These are phyloP conservation scores for Ramalina peruviana DNA, from an alignment of 495 filamentous ascomycete genomes.

Conservation along the genomic window DNA sequence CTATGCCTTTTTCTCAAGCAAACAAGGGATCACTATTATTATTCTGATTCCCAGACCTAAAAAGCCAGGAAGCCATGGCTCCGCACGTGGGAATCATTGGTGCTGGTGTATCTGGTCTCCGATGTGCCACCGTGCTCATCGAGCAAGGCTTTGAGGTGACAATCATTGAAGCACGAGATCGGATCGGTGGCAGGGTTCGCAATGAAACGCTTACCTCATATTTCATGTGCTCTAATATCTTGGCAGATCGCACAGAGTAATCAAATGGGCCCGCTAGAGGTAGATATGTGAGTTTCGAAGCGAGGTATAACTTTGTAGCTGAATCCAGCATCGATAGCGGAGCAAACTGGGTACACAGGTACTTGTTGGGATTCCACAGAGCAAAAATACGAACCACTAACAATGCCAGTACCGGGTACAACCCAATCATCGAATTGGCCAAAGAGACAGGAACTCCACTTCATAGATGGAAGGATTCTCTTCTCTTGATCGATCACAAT, in stretches of 20 bases:
- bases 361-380: no score
- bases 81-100: conserved; percentile 64
- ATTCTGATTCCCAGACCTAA: no score
- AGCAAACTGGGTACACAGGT: no score
- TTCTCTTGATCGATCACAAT: conserved; percentile 1
- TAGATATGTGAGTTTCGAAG: conserved; percentile 3
- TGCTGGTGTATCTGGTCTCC: conserved; percentile 73
- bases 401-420: conserved; percentile 49
- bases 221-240: neutral
- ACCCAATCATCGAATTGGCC: conserved; percentile 70
- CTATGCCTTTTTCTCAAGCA: no score
- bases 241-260: conserved; percentile 5
- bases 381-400: neutral
- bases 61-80: no score
- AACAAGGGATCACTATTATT: no score
- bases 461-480: conserved; percentile 5
- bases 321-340: neutral
- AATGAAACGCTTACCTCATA: neutral
- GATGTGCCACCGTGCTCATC: conserved; percentile 71
- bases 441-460: conserved; percentile 45
- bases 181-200: conserved; percentile 59
- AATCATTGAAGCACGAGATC: conserved; percentile 70
- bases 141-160: conserved; percentile 70
- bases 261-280: conserved; percentile 7
- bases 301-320: neutral